Conservation (phyloP, 2,329 filamentous ascomycete genomes). For the Penicillium sp. region DNA sequence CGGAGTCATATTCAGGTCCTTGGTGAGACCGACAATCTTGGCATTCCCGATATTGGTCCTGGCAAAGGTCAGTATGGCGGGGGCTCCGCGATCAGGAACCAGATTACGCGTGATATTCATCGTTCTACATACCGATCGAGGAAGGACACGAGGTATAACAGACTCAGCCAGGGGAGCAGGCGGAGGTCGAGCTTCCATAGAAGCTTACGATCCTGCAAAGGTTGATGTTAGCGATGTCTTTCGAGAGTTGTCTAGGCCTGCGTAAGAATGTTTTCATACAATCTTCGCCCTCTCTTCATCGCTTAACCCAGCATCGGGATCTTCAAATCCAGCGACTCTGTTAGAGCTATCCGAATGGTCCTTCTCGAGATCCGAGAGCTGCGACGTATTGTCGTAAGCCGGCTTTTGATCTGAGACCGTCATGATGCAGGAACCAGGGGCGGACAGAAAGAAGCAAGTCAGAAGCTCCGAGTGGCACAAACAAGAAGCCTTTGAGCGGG, state of each 20-base stretch:
- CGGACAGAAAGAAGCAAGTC: background rate
- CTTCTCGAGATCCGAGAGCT: constrained; percentile 23
- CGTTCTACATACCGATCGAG: constrained; percentile 33
- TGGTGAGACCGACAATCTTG: constrained; percentile 56
- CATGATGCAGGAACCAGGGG: constrained; percentile 2
- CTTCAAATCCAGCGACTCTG: constrained; percentile 30
- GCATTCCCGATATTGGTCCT: constrained; percentile 75
- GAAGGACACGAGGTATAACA: constrained; percentile 46
- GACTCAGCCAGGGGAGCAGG: constrained; percentile 48
- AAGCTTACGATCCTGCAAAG: constrained; percentile 42
- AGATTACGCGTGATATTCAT: background rate
- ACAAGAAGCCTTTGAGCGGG: constrained; percentile 2
- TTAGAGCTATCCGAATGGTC: constrained; percentile 3
- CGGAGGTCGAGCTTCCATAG: constrained; percentile 46
- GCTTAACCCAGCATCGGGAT: constrained; percentile 64
- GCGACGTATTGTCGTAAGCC: constrained; percentile 1
- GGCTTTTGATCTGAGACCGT: constrained; percentile 10
- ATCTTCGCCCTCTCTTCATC: constrained; percentile 61
- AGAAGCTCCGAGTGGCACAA: background rate
- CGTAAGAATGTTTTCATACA: constrained; percentile 43
- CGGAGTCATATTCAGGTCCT: constrained; percentile 62
- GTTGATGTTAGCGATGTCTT: background rate
- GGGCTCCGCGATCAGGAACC: background rate
- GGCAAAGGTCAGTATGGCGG: background rate
- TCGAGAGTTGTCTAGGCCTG: background rate